Evolutionary conservation across 129 eudicot genomes (phyloP).

Genomic region (Oenanthe sinensis): DNA sequence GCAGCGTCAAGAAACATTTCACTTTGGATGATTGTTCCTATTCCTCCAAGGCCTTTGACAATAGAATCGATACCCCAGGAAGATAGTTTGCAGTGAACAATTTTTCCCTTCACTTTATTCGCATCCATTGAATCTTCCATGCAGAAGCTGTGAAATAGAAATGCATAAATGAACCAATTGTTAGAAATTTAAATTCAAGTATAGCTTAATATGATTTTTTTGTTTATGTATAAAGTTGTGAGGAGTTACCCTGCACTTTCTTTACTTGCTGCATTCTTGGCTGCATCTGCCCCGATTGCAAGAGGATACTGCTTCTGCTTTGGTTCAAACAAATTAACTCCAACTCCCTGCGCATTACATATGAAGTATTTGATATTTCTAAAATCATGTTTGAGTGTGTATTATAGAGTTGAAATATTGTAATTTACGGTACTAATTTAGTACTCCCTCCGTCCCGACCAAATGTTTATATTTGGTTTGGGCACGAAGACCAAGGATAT

Average conservation of each 20-base stretch:
- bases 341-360: conserved; percentile 52
- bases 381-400: background rate
- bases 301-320: conserved; percentile 49
- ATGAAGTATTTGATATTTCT: background rate
- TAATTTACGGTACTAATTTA: too few species aligned
- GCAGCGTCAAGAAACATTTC: conserved; percentile 58
- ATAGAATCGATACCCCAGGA: conserved; percentile 72
- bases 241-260: conserved; percentile 55
- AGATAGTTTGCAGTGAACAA: conserved; percentile 58
- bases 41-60: conserved; percentile 68
- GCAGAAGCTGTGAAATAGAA: conserved; percentile 35
- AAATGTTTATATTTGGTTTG: too few species aligned
- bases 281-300: conserved; percentile 63
- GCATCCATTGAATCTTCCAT: conserved; percentile 62
- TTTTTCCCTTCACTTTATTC: conserved; percentile 73
- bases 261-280: conserved; percentile 38
- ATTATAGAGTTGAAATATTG: background rate
- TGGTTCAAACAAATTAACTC: conserved; percentile 51
- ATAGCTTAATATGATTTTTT: background rate
- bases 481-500: too few species aligned
- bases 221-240: background rate
- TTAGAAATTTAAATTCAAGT: background rate
- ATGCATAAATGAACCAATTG: background rate
- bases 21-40: conserved; percentile 60
- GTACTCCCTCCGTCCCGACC: too few species aligned